Evolutionary conservation across 163 green algal species (phyloP).

Genomic region (Volvox carteri): DNA sequence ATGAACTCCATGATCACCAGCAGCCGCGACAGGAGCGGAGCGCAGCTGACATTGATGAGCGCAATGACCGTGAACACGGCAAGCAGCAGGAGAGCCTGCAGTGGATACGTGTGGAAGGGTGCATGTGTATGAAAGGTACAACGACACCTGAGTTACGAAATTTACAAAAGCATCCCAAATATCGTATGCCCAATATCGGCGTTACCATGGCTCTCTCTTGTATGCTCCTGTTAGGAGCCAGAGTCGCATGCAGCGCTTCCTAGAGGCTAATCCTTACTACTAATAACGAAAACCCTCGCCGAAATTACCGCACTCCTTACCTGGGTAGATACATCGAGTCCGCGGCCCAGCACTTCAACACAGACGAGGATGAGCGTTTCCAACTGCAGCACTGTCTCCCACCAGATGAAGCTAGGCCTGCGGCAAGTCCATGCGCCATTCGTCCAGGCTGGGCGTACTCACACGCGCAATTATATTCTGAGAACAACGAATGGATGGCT

Average conservation of each 20-base stretch:
- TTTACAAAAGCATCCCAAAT: no score
- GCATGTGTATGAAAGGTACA: neutral
- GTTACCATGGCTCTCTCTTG: no score
- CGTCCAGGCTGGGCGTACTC: no score
- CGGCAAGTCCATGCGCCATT: no score
- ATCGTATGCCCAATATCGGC: no score
- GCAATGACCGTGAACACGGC: slow-evolving; percentile 17
- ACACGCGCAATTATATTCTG: no score
- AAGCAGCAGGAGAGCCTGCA: slow-evolving; percentile 38
- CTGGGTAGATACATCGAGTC: neutral
- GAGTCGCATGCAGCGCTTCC: neutral
- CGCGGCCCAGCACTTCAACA: slow-evolving; percentile 5
- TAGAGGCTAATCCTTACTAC: neutral
- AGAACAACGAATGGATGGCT: no score
- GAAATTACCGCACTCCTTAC: neutral
- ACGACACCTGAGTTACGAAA: no score
- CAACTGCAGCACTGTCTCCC: slow-evolving; percentile 21
- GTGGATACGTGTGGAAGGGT: neutral
- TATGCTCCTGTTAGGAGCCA: neutral
- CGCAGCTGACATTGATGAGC: neutral
- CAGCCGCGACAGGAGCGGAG: neutral
- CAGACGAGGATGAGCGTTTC: slow-evolving; percentile 9
- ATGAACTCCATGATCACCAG: slow-evolving; percentile 37
- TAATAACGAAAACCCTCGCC: neutral
- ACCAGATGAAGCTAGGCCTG: slow-evolving; percentile 21